Evolutionary conservation across 1,284 basidiomycete species (phyloP).

Genomic region (Cryptococcus amylolentus): DNA sequence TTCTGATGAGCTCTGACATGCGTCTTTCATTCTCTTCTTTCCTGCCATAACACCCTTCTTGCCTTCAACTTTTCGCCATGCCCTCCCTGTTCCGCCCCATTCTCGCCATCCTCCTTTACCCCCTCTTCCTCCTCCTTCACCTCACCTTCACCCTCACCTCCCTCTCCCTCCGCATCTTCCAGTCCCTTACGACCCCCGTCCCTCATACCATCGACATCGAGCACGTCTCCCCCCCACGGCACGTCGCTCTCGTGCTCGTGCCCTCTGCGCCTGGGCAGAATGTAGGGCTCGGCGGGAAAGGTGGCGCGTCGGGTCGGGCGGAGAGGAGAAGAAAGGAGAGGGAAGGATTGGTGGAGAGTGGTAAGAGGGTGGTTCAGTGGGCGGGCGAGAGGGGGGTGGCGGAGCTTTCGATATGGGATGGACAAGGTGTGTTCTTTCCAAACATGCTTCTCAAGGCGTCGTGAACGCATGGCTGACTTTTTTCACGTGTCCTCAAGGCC

Average conservation of each 20-base stretch:
- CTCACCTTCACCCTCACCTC: slow-evolving; percentile 33
- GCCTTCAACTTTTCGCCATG: too few species aligned
- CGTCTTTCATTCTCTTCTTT: too few species aligned
- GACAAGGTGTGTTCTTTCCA: slow-evolving; percentile 7
- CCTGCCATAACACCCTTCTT: too few species aligned
- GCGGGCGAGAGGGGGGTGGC: slow-evolving; percentile 29
- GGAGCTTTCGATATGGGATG: slow-evolving; percentile 34
- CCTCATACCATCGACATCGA: neutral
- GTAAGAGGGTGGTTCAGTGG: slow-evolving; percentile 27
- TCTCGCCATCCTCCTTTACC: slow-evolving; percentile 7
- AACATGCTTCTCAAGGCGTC: neutral
- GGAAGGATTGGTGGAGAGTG: slow-evolving; percentile 20
- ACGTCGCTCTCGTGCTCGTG: slow-evolving; percentile 11
- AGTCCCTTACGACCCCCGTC: slow-evolving; percentile 16
- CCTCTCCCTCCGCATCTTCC: slow-evolving; percentile 29
- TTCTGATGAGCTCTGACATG: too few species aligned
- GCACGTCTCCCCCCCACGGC: slow-evolving; percentile 7
- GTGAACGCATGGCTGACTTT: neutral
- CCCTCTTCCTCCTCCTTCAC: slow-evolving; percentile 34
- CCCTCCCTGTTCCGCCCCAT: too few species aligned
- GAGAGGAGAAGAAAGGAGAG: slow-evolving; percentile 7
- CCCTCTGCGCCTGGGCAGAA: neutral
- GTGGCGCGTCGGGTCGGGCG: neutral
- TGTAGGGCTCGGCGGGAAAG: neutral
- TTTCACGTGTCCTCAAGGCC: slow-evolving; percentile 1